These are phyloP conservation scores for Blastobotrys ciferrii DNA, from an alignment of 1,139 yeast species.

Conservation along the genomic window DNA sequence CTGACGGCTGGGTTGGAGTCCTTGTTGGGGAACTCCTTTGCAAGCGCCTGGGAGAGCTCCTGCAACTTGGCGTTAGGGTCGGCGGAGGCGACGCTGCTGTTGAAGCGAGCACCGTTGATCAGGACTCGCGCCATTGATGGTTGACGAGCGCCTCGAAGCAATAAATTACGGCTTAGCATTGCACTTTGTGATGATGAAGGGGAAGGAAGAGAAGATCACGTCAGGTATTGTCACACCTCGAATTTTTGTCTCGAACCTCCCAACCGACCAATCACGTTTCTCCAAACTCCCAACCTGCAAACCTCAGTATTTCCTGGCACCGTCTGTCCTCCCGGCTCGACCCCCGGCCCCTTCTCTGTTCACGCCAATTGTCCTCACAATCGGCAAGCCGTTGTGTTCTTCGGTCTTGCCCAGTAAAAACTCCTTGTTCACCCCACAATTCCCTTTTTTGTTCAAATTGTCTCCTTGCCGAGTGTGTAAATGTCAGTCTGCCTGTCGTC, in stretches of 20 bases:
- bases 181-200: background rate
- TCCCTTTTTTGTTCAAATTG: background rate
- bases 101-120: constrained; percentile 10
- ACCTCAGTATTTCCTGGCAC: background rate
- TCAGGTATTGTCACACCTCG: constrained; percentile 2
- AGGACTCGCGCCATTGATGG: constrained; percentile 12
- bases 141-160: constrained; percentile 11
- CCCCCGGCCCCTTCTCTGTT: too few species aligned
- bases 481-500: too few species aligned
- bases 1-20: constrained; percentile 4
- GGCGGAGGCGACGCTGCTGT: constrained; percentile 13
- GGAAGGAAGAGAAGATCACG: constrained; percentile 6
- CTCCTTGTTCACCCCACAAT: too few species aligned
- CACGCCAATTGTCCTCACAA: too few species aligned
- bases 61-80: constrained; percentile 10
- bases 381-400: too few species aligned
- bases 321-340: too few species aligned
- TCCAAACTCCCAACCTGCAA: background rate
- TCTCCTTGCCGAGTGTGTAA: too few species aligned
- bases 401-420: too few species aligned
- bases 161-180: constrained; percentile 13
- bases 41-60: constrained; percentile 5
- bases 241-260: background rate
- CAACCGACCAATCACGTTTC: background rate
- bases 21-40: constrained; percentile 13